phyloP scores from a whole-genome alignment of 768 basidiomycete species.

The Mrakia gelida region DNA sequence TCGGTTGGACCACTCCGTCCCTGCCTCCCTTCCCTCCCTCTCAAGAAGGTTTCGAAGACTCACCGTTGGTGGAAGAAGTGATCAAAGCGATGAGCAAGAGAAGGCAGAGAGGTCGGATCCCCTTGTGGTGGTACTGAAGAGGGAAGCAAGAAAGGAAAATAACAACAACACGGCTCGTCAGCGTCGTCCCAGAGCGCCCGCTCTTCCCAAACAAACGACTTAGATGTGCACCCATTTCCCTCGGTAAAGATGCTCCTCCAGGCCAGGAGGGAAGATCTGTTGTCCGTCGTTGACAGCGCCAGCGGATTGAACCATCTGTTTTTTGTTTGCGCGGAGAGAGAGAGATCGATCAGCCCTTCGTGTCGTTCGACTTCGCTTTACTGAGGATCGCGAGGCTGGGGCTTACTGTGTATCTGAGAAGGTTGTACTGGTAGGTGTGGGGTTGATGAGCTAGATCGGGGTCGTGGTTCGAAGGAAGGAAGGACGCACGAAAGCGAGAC shows the following conservation, averaged over 20 bases:
- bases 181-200: no score
- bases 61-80: slow-evolving; percentile 43
- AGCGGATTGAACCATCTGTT: background rate
- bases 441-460: no score
- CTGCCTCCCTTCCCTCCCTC: no score
- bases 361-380: no score
- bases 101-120: slow-evolving; percentile 33
- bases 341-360: no score
- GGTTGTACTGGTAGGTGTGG: no score
- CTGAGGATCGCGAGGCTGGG: no score
- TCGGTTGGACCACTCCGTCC: background rate
- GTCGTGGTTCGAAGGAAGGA: no score
- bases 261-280: background rate
- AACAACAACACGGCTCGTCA: background rate
- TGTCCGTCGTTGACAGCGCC: background rate
- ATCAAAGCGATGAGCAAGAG: slow-evolving; percentile 41
- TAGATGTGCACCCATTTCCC: slow-evolving; percentile 21
- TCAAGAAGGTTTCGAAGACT: background rate
- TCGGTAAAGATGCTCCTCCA: slow-evolving; percentile 16
- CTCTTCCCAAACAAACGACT: no score
- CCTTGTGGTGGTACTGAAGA: background rate
- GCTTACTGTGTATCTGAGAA: no score
- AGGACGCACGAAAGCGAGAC: no score
- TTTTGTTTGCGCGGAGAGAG: no score
- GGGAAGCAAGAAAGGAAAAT: background rate